Evolutionary conservation across 257 asterid genomes (phyloP).

Genomic region (Datura wrightii): DNA sequence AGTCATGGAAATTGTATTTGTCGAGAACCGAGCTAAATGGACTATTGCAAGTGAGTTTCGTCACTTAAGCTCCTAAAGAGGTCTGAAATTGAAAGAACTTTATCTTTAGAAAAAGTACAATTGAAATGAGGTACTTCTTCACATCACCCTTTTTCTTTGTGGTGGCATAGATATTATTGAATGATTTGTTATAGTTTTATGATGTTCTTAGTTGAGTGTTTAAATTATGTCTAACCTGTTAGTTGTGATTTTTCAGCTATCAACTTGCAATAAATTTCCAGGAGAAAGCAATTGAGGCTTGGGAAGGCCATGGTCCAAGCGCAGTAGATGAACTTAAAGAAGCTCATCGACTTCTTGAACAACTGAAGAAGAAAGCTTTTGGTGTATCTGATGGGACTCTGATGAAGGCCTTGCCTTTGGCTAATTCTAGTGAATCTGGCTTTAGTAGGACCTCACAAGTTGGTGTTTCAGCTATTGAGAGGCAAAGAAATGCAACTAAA

Average conservation of each 20-base stretch:
- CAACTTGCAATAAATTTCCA: constrained; percentile 78
- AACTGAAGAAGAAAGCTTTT: constrained; percentile 63
- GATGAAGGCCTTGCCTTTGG: constrained; percentile 60
- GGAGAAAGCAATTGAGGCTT: constrained; percentile 82
- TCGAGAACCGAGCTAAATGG: neutral
- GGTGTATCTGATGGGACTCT: constrained; percentile 47
- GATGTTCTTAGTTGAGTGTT: neutral
- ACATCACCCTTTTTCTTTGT: no score
- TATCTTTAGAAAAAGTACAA: neutral
- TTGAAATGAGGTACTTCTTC: neutral
- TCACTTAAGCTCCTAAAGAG: neutral
- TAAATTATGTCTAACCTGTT: constrained; percentile 4
- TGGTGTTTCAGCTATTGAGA: constrained; percentile 37
- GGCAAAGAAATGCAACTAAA: constrained; percentile 30
- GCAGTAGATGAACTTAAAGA: constrained; percentile 75
- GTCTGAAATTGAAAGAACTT: neutral
- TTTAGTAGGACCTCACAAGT: constrained; percentile 31
- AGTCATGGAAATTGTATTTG: neutral
- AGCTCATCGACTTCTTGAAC: constrained; percentile 66
- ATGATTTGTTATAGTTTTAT: neutral
- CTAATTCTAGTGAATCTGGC: constrained; percentile 34
- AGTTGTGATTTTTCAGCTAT: constrained; percentile 60
- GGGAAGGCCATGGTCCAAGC: constrained; percentile 80
- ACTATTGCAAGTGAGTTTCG: neutral
- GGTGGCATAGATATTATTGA: no score